These are phyloP conservation scores for Naganishia randhawae DNA, from an alignment of 768 basidiomycete species.

Conservation along the genomic window DNA sequence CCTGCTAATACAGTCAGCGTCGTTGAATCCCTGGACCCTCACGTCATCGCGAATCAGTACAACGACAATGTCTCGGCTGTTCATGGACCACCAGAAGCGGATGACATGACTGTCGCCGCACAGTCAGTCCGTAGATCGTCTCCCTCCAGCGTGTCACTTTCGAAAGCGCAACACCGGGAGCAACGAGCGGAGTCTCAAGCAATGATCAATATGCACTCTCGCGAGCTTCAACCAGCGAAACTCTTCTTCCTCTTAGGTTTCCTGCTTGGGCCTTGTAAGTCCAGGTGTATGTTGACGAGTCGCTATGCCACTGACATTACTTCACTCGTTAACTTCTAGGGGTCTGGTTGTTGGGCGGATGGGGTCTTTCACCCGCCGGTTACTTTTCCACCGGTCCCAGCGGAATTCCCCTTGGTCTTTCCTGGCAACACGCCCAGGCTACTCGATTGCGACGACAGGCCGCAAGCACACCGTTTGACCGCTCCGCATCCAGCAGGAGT, in stretches of 20 bases:
- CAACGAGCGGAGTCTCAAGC: background rate
- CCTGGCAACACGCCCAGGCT: slow-evolving; percentile 19
- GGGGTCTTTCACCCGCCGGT: slow-evolving; percentile 30
- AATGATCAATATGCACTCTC: slow-evolving; percentile 20
- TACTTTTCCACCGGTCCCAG: slow-evolving; percentile 12
- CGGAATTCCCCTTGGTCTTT: slow-evolving; percentile 15
- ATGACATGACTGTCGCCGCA: background rate
- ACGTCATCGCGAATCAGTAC: background rate
- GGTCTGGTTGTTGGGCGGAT: slow-evolving; percentile 34
- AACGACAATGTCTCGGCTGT: background rate
- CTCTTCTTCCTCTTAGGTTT: slow-evolving; percentile 33
- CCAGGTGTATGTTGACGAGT: background rate
- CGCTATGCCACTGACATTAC: background rate
- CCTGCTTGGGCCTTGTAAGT: slow-evolving; percentile 34
- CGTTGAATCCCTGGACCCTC: background rate
- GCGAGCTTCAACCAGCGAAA: slow-evolving; percentile 28
- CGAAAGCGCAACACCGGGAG: background rate
- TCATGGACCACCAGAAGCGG: background rate
- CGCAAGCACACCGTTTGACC: background rate
- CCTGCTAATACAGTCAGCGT: slow-evolving; percentile 1
- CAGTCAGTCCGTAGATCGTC: background rate
- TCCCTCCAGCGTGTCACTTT: background rate
- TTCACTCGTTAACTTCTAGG: background rate
- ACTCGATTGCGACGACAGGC: slow-evolving; percentile 6
- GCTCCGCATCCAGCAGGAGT: background rate